phyloP scores from a whole-genome alignment of 225 moss, liverwort and hornwort genomes.

The Marchantia paleacea region DNA sequence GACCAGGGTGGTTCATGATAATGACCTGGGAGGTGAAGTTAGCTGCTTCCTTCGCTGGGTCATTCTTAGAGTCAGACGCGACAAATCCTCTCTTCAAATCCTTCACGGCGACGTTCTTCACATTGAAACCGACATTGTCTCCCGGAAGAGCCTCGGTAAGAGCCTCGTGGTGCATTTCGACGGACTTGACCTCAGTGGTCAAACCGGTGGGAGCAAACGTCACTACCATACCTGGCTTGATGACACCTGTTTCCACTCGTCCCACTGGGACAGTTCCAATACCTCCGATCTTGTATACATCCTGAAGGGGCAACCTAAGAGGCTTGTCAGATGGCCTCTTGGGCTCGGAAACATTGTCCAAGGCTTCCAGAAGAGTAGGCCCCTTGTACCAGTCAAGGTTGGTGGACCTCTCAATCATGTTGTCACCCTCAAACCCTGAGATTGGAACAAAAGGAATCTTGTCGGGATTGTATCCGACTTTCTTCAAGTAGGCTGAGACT shows the following conservation, averaged over 20 bases:
- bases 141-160: slow-evolving; percentile 45
- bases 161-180: slow-evolving; percentile 63
- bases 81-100: slow-evolving; percentile 58
- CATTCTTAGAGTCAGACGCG: slow-evolving; percentile 59
- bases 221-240: slow-evolving; percentile 61
- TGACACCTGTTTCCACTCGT: slow-evolving; percentile 54
- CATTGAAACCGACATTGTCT: slow-evolving; percentile 60
- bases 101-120: slow-evolving; percentile 57
- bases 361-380: slow-evolving; percentile 60
- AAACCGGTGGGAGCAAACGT: slow-evolving; percentile 52
- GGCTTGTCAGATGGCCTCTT: slow-evolving; percentile 81
- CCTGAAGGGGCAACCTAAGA: slow-evolving; percentile 62
- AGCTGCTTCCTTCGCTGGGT: slow-evolving; percentile 53
- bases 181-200: slow-evolving; percentile 64
- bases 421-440: slow-evolving; percentile 60
- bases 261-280: slow-evolving; percentile 64
- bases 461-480: slow-evolving; percentile 59
- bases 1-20: slow-evolving; percentile 60
- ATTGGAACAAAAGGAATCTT: slow-evolving; percentile 62
- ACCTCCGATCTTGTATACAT: slow-evolving; percentile 72
- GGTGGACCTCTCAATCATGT: slow-evolving; percentile 55
- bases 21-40: slow-evolving; percentile 60
- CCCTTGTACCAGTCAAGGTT: slow-evolving; percentile 79
- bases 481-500: slow-evolving; percentile 56
- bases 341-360: slow-evolving; percentile 59